These are phyloP conservation scores for Colletotrichum sublineola DNA, from an alignment of 2,329 filamentous ascomycete species.

Conservation along the genomic window DNA sequence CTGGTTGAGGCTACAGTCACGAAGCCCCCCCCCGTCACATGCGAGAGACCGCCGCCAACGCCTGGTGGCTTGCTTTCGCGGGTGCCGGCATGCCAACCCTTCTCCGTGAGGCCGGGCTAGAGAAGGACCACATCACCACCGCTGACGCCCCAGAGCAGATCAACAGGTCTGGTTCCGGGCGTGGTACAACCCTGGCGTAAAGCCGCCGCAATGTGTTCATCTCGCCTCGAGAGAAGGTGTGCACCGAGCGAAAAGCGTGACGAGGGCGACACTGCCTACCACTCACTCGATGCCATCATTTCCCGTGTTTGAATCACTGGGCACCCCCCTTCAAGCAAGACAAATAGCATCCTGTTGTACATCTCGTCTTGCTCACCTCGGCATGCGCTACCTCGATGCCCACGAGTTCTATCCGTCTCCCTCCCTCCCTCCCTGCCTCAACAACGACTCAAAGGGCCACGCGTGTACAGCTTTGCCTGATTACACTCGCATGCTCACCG, in stretches of 20 bases:
- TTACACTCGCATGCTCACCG: constrained; percentile 22
- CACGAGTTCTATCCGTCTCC: not conserved
- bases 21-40: constrained; percentile 28
- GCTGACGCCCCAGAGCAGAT: constrained; percentile 28
- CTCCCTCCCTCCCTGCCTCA: constrained; percentile 15
- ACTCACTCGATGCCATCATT: not conserved
- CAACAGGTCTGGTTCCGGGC: constrained; percentile 37
- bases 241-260: constrained; percentile 18
- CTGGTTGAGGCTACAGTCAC: constrained; percentile 31
- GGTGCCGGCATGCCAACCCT: constrained; percentile 29
- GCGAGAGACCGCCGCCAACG: constrained; percentile 23
- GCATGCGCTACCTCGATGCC: constrained; percentile 10
- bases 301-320: not conserved
- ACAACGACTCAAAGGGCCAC: constrained; percentile 14
- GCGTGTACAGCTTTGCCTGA: constrained; percentile 9
- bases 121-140: constrained; percentile 11
- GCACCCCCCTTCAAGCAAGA: not conserved
- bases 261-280: not conserved
- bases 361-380: not conserved
- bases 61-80: constrained; percentile 24
- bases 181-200: constrained; percentile 31
- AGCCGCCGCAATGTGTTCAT: constrained; percentile 8
- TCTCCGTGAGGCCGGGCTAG: constrained; percentile 4
- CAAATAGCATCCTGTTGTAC: constrained; percentile 1
- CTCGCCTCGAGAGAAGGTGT: not conserved